phyloP scores from a whole-genome alignment of 2,329 filamentous ascomycete genomes.

The Triangularia setosa region DNA sequence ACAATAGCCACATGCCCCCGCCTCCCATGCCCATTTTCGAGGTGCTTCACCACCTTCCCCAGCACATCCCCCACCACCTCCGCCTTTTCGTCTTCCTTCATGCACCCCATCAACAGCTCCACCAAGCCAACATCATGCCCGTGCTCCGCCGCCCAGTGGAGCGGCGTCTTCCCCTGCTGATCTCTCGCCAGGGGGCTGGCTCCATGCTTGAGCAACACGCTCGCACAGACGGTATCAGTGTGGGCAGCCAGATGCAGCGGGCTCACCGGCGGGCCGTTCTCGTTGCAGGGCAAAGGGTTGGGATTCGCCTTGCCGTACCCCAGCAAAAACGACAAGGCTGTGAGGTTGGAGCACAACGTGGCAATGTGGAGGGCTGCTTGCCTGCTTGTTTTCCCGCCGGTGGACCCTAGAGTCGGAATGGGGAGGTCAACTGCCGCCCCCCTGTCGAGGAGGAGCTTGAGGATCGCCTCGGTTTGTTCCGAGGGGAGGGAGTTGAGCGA shows the following conservation, averaged over 20 bases:
- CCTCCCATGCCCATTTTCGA: not conserved
- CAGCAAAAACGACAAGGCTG: conserved; percentile 16
- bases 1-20: conserved; percentile 1
- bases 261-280: conserved; percentile 14
- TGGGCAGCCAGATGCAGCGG: conserved; percentile 21
- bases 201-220: conserved; percentile 12
- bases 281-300: not conserved
- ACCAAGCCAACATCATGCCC: conserved; percentile 4
- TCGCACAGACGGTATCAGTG: conserved; percentile 9
- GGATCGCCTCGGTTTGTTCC: not conserved
- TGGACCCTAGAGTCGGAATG: not conserved
- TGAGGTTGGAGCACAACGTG: conserved; percentile 11
- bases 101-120: not conserved
- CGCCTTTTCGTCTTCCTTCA: not conserved
- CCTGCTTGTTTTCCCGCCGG: not conserved
- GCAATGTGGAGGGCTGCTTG: conserved; percentile 25
- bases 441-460: conserved; percentile 15
- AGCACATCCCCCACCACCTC: not conserved
- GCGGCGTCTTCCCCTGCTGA: conserved; percentile 16
- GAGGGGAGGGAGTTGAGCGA: not conserved
- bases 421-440: conserved; percentile 16
- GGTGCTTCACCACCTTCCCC: not conserved
- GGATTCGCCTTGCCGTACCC: conserved; percentile 16
- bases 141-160: conserved; percentile 18
- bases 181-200: conserved; percentile 15